These are phyloP conservation scores for Eucalyptus victrix DNA, from an alignment of 345 rosid species.

Conservation along the genomic window DNA sequence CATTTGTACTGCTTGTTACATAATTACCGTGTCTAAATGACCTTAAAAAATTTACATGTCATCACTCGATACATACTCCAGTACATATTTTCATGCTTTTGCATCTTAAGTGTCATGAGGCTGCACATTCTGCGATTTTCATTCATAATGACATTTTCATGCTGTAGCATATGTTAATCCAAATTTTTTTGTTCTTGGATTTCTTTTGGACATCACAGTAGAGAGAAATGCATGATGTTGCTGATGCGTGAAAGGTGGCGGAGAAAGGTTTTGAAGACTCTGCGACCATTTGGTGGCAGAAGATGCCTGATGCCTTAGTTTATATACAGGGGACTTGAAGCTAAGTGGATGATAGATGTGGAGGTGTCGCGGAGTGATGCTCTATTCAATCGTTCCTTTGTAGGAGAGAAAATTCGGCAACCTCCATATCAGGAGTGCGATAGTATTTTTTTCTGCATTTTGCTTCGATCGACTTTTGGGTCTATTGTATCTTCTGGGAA, in stretches of 20 bases:
- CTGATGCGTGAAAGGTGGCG: background rate
- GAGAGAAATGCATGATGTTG: background rate
- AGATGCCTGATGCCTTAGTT: background rate
- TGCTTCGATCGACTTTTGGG: background rate
- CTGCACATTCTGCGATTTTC: background rate
- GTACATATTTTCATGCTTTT: background rate
- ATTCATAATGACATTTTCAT: background rate
- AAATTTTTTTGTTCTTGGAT: background rate
- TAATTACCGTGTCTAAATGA: background rate
- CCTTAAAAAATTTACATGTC: background rate
- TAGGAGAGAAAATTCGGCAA: background rate
- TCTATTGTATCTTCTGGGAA: background rate
- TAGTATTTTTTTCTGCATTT: background rate
- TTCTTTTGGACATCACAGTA: background rate
- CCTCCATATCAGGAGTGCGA: background rate
- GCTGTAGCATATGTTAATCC: background rate
- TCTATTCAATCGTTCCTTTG: background rate
- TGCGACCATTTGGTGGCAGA: background rate
- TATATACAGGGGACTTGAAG: background rate
- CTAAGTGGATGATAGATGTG: background rate
- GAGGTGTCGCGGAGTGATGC: background rate
- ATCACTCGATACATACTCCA: background rate
- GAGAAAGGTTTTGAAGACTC: background rate
- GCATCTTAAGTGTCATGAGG: background rate
- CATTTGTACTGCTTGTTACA: background rate